phyloP scores from a whole-genome alignment of 495 filamentous ascomycete species.

The Talaromyces stipitatus region DNA sequence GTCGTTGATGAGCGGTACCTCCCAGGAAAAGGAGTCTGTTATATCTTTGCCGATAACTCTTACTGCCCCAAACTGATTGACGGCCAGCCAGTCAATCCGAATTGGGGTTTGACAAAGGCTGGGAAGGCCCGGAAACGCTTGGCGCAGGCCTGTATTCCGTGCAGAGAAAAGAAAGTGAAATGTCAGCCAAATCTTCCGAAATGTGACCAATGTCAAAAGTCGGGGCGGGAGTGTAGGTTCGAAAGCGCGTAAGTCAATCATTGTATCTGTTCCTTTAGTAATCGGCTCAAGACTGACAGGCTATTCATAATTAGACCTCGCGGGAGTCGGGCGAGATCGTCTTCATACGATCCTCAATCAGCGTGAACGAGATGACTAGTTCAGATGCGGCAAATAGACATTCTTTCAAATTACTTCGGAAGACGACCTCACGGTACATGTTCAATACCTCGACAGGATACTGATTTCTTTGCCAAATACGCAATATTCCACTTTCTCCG shows the following conservation, averaged over 20 bases:
- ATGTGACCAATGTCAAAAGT: constrained; percentile 87
- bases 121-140: constrained; percentile 85
- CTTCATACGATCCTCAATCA: constrained; percentile 36
- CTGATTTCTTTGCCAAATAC: neutral
- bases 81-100: constrained; percentile 78
- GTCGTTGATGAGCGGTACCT: constrained; percentile 46
- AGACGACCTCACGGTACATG: too few species aligned
- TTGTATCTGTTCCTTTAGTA: constrained; percentile 1
- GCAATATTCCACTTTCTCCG: neutral
- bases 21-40: constrained; percentile 73
- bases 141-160: constrained; percentile 83
- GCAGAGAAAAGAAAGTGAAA: constrained; percentile 94
- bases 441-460: too few species aligned
- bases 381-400: neutral
- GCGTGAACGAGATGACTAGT: constrained; percentile 30
- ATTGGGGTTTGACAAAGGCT: constrained; percentile 90
- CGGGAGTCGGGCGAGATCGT: constrained; percentile 22
- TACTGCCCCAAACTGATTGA: constrained; percentile 79
- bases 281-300: neutral
- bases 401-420: constrained; percentile 15
- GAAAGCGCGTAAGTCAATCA: constrained; percentile 69
- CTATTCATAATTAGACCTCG: constrained; percentile 20
- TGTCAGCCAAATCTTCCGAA: constrained; percentile 81
- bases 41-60: constrained; percentile 80
- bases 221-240: constrained; percentile 74